Base-by-base conservation (phyloP, 768 basidiomycete species). In the Chalciporus pseudorubinellus region DNA sequence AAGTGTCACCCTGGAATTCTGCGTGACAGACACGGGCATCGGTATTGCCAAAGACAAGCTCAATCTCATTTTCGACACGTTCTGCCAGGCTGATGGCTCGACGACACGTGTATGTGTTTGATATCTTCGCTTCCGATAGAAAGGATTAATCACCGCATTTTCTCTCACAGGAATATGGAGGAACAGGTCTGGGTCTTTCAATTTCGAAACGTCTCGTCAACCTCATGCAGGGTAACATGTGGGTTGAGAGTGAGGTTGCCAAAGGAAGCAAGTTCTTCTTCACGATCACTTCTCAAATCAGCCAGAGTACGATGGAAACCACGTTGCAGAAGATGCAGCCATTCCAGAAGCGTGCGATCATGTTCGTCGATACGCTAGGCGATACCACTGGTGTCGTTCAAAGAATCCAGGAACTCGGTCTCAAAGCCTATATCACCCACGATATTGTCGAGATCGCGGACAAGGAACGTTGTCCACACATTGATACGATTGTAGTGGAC, bases 11-110 rank as follows among this genome's bases (percentile, higher is more conserved):
- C 75, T 99, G 19, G 93, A 98, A 72, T 97, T 99, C 77, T 97
- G 95, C 64, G 95, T 98, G 19, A 87, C 89, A 46, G 97, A 99
- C 65, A 98, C 95, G 1, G 97, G 97, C 50, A 99, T 99, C 61
- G 97, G 97, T 46, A 98, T 99, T 67, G 93, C 95, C 50, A 93
- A 94, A 67, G 97, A 98, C 70, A 98, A 98, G 75, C 74, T 98
- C 58, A 95, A 95, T 64, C 77, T 98, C 63, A 98, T 98, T 67
- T 99, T 98, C 72, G 97, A 99, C 66, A 98, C 97, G 2, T 99
- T 99, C 73, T 93, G 92, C 59, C 97, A 98, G 66, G 97, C 97
- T 0, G 97, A 98, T 75, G 97, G 97, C 21, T 98, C 94, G 8
- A 98, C 97, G 4, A 98, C 95, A 6, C 73, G 95, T 64, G 92